phyloP scores from a whole-genome alignment of 768 basidiomycete species.

The Macrolepiota dolichaula region DNA sequence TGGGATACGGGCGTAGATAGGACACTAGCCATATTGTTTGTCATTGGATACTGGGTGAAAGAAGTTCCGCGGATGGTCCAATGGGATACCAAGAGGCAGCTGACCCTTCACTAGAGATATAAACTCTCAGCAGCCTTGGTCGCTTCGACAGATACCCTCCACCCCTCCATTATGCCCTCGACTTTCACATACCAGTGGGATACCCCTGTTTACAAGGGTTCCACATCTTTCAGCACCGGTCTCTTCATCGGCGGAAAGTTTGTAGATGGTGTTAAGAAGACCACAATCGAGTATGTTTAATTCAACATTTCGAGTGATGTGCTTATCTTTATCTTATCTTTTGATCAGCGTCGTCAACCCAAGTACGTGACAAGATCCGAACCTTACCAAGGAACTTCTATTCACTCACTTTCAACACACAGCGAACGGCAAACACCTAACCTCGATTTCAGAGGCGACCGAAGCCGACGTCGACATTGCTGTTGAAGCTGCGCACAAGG shows the following conservation, averaged over 20 bases:
- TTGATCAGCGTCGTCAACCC: constrained; percentile 53
- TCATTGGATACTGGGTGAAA: not conserved
- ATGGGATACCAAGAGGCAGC: not conserved
- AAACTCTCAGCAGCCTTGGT: not conserved
- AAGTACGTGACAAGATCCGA: constrained; percentile 21
- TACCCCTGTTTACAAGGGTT: constrained; percentile 53
- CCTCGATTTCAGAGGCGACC: constrained; percentile 55
- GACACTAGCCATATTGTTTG: not conserved
- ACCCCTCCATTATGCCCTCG: constrained; percentile 22
- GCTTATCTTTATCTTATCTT: constrained; percentile 7
- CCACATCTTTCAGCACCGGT: constrained; percentile 58
- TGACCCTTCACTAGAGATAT: not conserved
- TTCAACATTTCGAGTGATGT: not conserved
- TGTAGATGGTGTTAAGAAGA: constrained; percentile 47
- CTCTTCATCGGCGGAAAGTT: constrained; percentile 75
- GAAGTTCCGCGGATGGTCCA: not conserved
- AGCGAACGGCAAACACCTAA: constrained; percentile 64
- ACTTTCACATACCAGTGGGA: constrained; percentile 49
- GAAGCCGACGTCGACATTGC: constrained; percentile 73
- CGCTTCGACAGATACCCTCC: not conserved
- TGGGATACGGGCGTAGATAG: not conserved
- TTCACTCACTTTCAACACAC: not conserved
- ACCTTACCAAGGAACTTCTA: constrained; percentile 2
- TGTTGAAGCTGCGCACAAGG: constrained; percentile 58
- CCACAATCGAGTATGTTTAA: constrained; percentile 58